phyloP scores from a whole-genome alignment of 192 early-diverging fungal genomes.

The Umbelopsis ramanniana region DNA sequence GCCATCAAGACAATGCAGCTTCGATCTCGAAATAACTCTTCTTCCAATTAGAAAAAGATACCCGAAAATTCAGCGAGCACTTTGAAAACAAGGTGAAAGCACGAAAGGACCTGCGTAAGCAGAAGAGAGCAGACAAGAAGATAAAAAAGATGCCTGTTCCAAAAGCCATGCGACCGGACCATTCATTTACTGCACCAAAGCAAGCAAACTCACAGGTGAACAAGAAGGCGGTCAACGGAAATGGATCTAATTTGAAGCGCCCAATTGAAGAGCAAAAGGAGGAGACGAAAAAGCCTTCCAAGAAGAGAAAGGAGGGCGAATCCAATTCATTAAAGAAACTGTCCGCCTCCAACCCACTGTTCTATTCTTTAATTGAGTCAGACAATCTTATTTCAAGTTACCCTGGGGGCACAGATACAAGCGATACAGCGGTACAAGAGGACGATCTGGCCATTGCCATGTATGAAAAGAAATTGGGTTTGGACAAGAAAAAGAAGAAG shows the following conservation, averaged over 20 bases:
- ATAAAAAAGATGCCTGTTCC: conserved; percentile 39
- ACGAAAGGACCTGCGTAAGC: conserved; percentile 53
- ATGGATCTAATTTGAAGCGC: not conserved
- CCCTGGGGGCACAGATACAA: conserved; percentile 25
- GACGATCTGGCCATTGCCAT: conserved; percentile 57
- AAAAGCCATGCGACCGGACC: conserved; percentile 21
- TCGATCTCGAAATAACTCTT: not conserved
- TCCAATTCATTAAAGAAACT: conserved; percentile 46
- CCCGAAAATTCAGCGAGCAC: conserved; percentile 51
- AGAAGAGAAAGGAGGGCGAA: conserved; percentile 21
- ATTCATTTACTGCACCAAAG: conserved; percentile 13
- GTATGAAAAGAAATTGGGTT: conserved; percentile 55
- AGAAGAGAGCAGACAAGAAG: conserved; percentile 54
- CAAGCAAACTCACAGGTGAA: not conserved
- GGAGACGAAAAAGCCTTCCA: not conserved
- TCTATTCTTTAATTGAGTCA: conserved; percentile 50
- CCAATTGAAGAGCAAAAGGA: not conserved
- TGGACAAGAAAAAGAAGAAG: conserved; percentile 48
- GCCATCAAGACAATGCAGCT: not conserved
- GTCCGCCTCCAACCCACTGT: conserved; percentile 49
- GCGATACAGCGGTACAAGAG: conserved; percentile 40
- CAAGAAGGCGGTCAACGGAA: conserved; percentile 14
- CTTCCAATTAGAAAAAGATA: conserved; percentile 42
- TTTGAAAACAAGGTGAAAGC: conserved; percentile 50
- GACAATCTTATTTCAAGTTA: conserved; percentile 40